These are phyloP conservation scores for Curvularia sp. DNA, from an alignment of 2,329 filamentous ascomycete species.

Conservation along the genomic window DNA sequence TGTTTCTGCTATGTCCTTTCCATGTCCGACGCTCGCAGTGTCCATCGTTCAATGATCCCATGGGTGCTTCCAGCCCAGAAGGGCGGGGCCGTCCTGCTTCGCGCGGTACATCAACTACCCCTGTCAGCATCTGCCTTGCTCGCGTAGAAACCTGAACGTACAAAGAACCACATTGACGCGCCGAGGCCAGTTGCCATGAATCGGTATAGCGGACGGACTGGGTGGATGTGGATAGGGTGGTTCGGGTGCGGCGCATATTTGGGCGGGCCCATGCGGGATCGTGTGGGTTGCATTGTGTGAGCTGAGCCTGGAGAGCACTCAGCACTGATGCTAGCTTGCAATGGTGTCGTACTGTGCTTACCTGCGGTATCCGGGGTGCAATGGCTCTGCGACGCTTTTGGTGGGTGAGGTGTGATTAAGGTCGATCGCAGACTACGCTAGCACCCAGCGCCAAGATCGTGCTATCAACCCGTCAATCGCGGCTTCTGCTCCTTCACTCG, in stretches of 20 bases:
- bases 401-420: slow-evolving; percentile 36
- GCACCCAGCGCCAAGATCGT: slow-evolving; percentile 27
- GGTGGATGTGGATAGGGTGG: slow-evolving; percentile 66
- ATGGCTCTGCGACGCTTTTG: slow-evolving; percentile 39
- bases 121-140: slow-evolving; percentile 29
- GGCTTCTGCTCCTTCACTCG: slow-evolving; percentile 27
- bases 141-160: slow-evolving; percentile 58
- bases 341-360: slow-evolving; percentile 17
- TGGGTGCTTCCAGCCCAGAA: slow-evolving; percentile 91
- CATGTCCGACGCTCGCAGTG: not conserved
- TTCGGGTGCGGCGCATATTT: slow-evolving; percentile 51
- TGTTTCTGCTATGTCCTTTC: not conserved
- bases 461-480: slow-evolving; percentile 28
- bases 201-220: slow-evolving; percentile 75
- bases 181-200: slow-evolving; percentile 86
- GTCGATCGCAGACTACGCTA: slow-evolving; percentile 28
- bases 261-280: slow-evolving; percentile 47
- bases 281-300: slow-evolving; percentile 38
- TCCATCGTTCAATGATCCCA: slow-evolving; percentile 46
- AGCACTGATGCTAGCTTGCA: slow-evolving; percentile 1
- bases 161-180: slow-evolving; percentile 99
- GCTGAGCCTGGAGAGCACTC: slow-evolving; percentile 28
- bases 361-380: slow-evolving; percentile 38
- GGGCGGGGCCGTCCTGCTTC: slow-evolving; percentile 91
- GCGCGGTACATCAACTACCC: slow-evolving; percentile 89